Evolutionary conservation across 139 green algal genomes (phyloP).

Genomic region (Micromonas pusilla): DNA sequence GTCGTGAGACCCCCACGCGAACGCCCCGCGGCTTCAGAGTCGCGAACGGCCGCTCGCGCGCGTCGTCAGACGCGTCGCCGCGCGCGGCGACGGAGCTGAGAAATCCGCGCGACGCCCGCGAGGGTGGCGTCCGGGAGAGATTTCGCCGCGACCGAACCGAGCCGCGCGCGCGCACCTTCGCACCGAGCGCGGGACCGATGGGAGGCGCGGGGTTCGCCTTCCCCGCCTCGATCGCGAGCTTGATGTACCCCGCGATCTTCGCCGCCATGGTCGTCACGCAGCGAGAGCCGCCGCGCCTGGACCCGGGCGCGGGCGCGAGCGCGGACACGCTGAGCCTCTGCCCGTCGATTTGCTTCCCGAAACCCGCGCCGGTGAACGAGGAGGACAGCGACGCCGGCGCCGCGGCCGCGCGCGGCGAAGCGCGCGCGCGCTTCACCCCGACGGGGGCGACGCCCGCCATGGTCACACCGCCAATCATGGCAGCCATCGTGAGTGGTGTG

Average conservation of each 20-base stretch:
- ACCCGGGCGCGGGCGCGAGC: background rate
- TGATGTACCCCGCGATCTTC: slow-evolving; percentile 87
- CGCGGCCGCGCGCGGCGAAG: background rate
- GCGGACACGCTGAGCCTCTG: background rate
- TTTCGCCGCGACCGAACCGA: background rate
- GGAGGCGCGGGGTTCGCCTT: slow-evolving; percentile 98
- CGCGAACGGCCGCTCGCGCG: too few species aligned
- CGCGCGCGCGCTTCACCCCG: background rate
- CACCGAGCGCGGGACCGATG: slow-evolving; percentile 91
- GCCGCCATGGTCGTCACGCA: slow-evolving; percentile 48
- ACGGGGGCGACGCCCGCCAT: background rate
- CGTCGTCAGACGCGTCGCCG: too few species aligned
- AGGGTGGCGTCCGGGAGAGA: too few species aligned
- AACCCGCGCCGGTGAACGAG: background rate
- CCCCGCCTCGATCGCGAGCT: slow-evolving; percentile 90
- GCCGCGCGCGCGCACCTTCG: slow-evolving; percentile 58
- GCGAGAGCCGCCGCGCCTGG: background rate
- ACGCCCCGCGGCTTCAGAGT: too few species aligned
- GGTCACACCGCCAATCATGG: background rate
- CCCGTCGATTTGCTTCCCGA: background rate
- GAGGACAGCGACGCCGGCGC: background rate
- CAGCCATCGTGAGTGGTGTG: background rate
- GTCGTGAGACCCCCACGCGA: too few species aligned
- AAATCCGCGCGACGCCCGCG: too few species aligned
- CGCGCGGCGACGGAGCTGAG: too few species aligned